Percentiles rank a stretch among this genome's conserved stretches.
phyloP scores from a whole-genome alignment of 202 grass and related monocot genomes.

The Sporobolus alterniflorus region DNA sequence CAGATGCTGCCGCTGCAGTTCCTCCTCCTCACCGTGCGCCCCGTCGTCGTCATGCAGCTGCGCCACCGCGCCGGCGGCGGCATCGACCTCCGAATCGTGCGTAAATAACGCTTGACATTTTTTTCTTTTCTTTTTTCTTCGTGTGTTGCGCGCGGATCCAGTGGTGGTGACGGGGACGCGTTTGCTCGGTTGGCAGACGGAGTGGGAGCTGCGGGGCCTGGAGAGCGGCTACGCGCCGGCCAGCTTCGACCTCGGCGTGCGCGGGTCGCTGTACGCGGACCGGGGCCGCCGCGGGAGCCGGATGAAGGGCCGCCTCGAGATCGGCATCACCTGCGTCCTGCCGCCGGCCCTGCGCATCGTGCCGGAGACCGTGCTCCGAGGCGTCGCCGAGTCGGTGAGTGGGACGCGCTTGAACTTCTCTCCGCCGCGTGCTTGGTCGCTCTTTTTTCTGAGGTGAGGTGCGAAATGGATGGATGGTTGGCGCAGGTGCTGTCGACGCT shows the following conservation, averaged over 20 bases:
- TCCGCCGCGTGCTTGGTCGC: neutral
- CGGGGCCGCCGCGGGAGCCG: constrained; percentile 31
- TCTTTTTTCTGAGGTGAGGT: too few relatives aligned
- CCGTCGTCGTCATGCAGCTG: constrained; percentile 78
- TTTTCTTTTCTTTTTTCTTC: too few relatives aligned
- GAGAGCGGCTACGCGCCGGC: constrained; percentile 46
- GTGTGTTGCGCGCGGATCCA: neutral
- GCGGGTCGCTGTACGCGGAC: constrained; percentile 65
- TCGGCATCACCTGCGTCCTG: constrained; percentile 59
- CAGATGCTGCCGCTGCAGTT: constrained; percentile 85
- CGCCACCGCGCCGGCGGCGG: constrained; percentile 35
- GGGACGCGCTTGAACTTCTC: neutral
- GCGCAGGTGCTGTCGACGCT: constrained; percentile 61
- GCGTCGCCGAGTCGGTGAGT: constrained; percentile 68
- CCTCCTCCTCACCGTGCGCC: constrained; percentile 73
- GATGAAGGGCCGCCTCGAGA: constrained; percentile 66
- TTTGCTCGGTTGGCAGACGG: constrained; percentile 38
- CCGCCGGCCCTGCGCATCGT: constrained; percentile 57
- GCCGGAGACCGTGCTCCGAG: constrained; percentile 54
- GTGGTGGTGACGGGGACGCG: neutral
- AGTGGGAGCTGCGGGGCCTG: constrained; percentile 79
- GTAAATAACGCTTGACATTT: neutral
- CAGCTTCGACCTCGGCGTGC: constrained; percentile 63
- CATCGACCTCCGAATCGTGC: constrained; percentile 53
- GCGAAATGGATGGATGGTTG: too few relatives aligned